Evolutionary conservation across 306 rosid species (phyloP).

Genomic region (Canavalia ensiformis): DNA sequence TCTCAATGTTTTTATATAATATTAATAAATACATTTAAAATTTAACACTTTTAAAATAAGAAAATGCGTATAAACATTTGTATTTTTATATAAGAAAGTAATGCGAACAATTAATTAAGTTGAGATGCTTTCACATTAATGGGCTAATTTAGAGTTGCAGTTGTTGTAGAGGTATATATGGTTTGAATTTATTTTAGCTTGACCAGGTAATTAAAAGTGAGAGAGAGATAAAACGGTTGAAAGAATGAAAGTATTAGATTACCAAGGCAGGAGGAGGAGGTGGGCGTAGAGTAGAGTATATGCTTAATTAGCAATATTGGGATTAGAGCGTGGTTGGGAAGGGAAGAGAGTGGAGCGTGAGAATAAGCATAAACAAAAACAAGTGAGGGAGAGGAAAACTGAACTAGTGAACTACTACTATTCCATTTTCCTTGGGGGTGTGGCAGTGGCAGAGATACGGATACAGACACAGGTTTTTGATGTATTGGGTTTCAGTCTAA

Average conservation of each 20-base stretch:
- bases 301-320: conserved; percentile 43
- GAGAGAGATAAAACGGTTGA: too few species aligned
- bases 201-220: too few species aligned
- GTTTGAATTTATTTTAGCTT: too few species aligned
- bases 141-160: too few species aligned
- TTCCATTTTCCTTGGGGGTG: conserved; percentile 86
- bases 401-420: conserved; percentile 33
- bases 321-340: conserved; percentile 53
- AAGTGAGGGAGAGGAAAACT: background rate
- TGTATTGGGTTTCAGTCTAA: conserved; percentile 63
- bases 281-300: background rate
- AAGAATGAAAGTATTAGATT: background rate
- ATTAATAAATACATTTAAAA: too few species aligned
- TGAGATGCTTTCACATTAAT: too few species aligned
- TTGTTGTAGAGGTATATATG: too few species aligned
- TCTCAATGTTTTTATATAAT: too few species aligned
- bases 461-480: conserved; percentile 85
- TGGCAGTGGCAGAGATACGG: conserved; percentile 79
- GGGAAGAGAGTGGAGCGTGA: conserved; percentile 43
- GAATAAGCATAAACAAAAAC: background rate
- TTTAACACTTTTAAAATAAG: too few species aligned
- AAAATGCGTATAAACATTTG: too few species aligned
- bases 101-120: too few species aligned
- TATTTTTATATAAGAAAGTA: too few species aligned
- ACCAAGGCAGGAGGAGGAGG: background rate